Conservation (phyloP, 2,329 filamentous ascomycete genomes). For the Fusarium mangiferae region DNA sequence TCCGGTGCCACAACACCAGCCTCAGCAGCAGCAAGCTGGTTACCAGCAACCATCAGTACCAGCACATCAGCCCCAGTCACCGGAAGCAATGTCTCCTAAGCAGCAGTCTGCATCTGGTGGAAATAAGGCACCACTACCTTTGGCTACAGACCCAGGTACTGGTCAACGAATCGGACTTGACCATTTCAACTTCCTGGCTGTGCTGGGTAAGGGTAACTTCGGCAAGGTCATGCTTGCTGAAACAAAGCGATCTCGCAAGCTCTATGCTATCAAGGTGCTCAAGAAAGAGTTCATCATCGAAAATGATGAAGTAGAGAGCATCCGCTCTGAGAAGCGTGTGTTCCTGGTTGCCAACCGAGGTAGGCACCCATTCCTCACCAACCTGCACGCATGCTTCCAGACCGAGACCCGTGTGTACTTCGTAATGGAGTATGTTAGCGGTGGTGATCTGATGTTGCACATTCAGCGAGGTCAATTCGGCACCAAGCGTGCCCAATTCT, state of each 20-base stretch:
- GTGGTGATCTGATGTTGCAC: conserved; percentile 98
- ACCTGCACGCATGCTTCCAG: conserved; percentile 97
- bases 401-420: conserved; percentile 99
- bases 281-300: conserved; percentile 99
- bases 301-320: conserved; percentile 98
- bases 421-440: conserved; percentile 99
- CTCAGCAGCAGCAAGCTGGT: conserved; percentile 48
- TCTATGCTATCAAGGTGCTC: conserved; percentile 98
- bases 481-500: conserved; percentile 97
- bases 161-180: conserved; percentile 91
- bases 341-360: conserved; percentile 98
- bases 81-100: conserved; percentile 49
- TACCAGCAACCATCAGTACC: conserved; percentile 51
- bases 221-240: conserved; percentile 99
- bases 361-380: conserved; percentile 93
- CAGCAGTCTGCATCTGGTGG: conserved; percentile 48
- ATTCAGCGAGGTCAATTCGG: conserved; percentile 98
- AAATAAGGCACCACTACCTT: conserved; percentile 70
- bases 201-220: conserved; percentile 98
- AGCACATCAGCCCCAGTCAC: conserved; percentile 54
- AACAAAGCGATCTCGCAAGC: conserved; percentile 88
- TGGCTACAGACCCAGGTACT: conserved; percentile 76
- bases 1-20: conserved; percentile 43
- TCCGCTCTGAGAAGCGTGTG: conserved; percentile 95
- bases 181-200: conserved; percentile 98